These are phyloP conservation scores for Suhomyces choctaworum DNA, from an alignment of 1,139 yeast genomes.

Conservation along the genomic window DNA sequence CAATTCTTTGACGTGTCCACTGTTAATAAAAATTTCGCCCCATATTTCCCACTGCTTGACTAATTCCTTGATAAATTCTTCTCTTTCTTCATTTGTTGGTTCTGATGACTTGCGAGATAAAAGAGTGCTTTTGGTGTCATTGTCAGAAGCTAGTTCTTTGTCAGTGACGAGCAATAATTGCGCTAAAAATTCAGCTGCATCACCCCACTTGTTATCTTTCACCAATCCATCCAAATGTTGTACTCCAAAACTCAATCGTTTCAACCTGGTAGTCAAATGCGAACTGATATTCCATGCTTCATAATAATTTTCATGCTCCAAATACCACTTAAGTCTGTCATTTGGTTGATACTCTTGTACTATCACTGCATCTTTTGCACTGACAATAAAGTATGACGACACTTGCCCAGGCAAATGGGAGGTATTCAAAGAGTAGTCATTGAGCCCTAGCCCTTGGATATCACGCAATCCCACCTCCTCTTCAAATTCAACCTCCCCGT, in stretches of 20 bases:
- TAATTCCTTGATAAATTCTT: slow-evolving; percentile 30
- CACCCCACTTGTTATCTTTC: slow-evolving; percentile 48
- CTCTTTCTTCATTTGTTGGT: slow-evolving; percentile 27
- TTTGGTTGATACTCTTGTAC: slow-evolving; percentile 66
- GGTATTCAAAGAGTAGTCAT: slow-evolving; percentile 68
- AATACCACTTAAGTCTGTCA: slow-evolving; percentile 76
- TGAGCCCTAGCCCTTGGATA: slow-evolving; percentile 63
- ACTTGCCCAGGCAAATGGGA: slow-evolving; percentile 38
- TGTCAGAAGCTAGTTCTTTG: slow-evolving; percentile 7
- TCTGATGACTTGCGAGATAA: slow-evolving; percentile 7
- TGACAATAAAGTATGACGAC: slow-evolving; percentile 62
- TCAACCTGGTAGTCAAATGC: slow-evolving; percentile 49
- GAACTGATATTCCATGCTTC: slow-evolving; percentile 81
- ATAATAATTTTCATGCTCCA: slow-evolving; percentile 51
- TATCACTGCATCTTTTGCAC: slow-evolving; percentile 80
- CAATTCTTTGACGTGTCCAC: slow-evolving; percentile 48
- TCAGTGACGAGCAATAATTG: slow-evolving; percentile 27
- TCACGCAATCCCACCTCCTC: slow-evolving; percentile 75
- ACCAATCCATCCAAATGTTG: slow-evolving; percentile 61
- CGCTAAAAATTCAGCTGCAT: slow-evolving; percentile 53
- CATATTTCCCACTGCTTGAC: slow-evolving; percentile 68
- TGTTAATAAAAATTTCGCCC: slow-evolving; percentile 54
- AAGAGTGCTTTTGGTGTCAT: slow-evolving; percentile 34
- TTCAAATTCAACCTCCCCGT: slow-evolving; percentile 77
- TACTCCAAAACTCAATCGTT: slow-evolving; percentile 62